Conservation (phyloP, 441 rosid species). For the Gossypium gossypioides region DNA sequence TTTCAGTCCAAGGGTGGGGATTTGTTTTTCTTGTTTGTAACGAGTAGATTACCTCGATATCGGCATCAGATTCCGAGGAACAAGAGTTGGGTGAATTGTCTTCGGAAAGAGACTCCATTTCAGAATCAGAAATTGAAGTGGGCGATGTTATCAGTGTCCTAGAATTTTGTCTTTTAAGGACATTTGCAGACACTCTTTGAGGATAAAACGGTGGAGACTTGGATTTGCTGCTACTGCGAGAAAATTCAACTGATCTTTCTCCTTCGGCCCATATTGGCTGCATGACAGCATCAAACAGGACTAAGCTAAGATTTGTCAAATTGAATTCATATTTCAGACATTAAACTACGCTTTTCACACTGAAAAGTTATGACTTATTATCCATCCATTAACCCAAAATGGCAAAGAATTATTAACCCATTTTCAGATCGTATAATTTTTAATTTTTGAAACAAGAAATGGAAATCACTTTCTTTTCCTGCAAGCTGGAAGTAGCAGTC, state of each 20-base stretch:
- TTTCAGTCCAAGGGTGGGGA: slow-evolving; percentile 22
- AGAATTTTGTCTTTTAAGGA: slow-evolving; percentile 5
- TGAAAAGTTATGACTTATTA: neutral
- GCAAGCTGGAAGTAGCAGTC: neutral
- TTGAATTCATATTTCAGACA: slow-evolving; percentile 2
- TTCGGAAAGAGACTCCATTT: slow-evolving; percentile 20
- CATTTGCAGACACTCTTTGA: slow-evolving; percentile 34
- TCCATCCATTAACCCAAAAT: neutral
- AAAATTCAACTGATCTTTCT: slow-evolving; percentile 32
- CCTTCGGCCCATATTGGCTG: slow-evolving; percentile 55
- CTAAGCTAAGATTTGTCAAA: slow-evolving; percentile 6
- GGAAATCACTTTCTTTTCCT: neutral
- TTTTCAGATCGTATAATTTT: neutral
- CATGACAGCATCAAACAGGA: neutral
- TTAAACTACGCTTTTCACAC: neutral
- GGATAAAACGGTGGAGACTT: slow-evolving; percentile 32
- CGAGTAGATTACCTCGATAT: slow-evolving; percentile 32
- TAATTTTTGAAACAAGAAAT: neutral
- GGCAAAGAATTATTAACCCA: neutral
- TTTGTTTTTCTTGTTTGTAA: slow-evolving; percentile 17
- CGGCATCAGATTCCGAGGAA: slow-evolving; percentile 35
- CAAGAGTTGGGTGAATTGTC: slow-evolving; percentile 16
- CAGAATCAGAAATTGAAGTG: slow-evolving; percentile 28
- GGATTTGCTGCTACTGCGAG: slow-evolving; percentile 17
- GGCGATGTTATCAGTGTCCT: slow-evolving; percentile 13